Base-by-base conservation (phyloP, 2,329 filamentous ascomycete species). In the Knoxdaviesia capensis region DNA sequence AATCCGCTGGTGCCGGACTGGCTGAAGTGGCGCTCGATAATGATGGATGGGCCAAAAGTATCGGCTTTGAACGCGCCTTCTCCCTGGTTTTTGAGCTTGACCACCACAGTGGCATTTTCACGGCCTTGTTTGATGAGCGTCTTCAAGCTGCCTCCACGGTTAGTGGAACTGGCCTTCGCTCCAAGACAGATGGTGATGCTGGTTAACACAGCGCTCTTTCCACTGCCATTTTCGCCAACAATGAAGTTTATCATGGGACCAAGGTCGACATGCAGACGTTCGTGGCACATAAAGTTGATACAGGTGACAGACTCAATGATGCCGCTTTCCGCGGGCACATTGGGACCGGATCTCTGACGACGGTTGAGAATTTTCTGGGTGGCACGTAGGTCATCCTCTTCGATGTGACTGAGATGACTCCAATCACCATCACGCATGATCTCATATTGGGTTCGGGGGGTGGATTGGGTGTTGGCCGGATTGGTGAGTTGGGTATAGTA, bases 231-330 rank as follows among this genome's bases (percentile, higher is more conserved):
- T 57, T 94, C 86, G 10, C 90, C 90, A 43, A 94, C 87, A 47
- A 98, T 87, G 59, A 98, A 98, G 59, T 98, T 98, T 58, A 98
- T 92, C 34, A 94, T 65, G 0, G 90, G 90, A 0, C 90, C 90
- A n/a, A 98, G 67, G 44, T 80, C 72, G 45, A 93, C 81, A 37
- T 80, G 74, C 11, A 96, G 69, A 43, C 79, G 77, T 38, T 76
- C 67, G 56, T 98, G 90, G 53, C 88, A 96, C 90, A 96, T 96
- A 59, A 96, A 96, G 56, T 94, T 94, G 51, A 76, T 72, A 56
- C 86, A 92, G 34, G 77, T 80, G 43, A 96, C 80, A 47, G 78
- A 78, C 56, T 94, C 80, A 39, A 96, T 80, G 43, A 96, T 88
- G 1, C 85, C 87, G 50, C 82, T 79, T 35, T 92, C 80, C 0